Evolutionary conservation across 208 protist species (phyloP), one percentile per base, ranked within the genome.

Genomic region (Tritrichomonas foetus): DNA sequence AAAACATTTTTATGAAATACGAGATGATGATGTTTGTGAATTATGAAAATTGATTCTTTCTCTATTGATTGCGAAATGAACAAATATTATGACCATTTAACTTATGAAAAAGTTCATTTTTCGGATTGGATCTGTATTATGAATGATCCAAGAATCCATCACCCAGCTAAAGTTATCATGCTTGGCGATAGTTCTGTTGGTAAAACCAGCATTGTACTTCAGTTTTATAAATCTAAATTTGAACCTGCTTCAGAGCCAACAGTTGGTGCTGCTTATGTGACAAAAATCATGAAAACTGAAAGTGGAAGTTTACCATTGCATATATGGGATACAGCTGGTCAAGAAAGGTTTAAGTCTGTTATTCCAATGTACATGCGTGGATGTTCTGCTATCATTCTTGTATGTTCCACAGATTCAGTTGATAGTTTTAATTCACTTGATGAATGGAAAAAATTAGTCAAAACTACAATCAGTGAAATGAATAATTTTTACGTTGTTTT

Each of bases 351-450:
- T 82, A 49, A 41, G 36, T 50, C 41, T 30, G 27, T 82, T n/a
- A 50, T 82, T 82, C 74, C 74, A 27, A 82, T 82, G 74, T 82
- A 82, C 50, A n/a, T 50, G n/a, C 74, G 74, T 50, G 74, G 74
- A n/a, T 27, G 33, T 44, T 75, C 69, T 25, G 69, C n/a, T 47
- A 36, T 75, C 41, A 75, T 75, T 44, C 41, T 75, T 16, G 69
- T 75, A 14, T 75, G 69, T 75, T 75, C 69, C 14, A 27, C 69
- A 75, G 69, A 75, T 44, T 11, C 36, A 44, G 3, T n/a, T 20
- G n/a, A 75, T 44, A 36, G 22, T 11, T 20, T 75, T 25, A n/a
- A 75, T 47, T 27, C 36, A 5, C 33, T 75, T 13, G 44, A 75
- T 36, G n/a, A 25, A 13, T 75, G 69, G 69, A 75, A 75, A 36